Evolutionary conservation across 192 early-diverging fungal genomes (phyloP), one percentile per base, ranked within the genome.

Genomic region (Umbelopsis sp.): DNA sequence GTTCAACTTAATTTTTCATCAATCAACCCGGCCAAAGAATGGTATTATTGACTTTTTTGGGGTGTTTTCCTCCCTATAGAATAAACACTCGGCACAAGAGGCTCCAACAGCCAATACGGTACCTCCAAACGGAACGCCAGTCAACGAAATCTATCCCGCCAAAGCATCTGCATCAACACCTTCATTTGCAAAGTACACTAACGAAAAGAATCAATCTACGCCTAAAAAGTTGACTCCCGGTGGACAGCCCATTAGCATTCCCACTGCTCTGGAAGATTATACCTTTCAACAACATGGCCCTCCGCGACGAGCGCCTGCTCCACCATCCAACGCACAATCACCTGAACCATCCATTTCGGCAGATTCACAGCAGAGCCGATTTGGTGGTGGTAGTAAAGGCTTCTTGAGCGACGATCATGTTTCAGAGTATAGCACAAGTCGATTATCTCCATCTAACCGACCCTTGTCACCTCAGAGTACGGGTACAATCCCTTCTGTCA

Each of bases 221-320:
- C 4, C 16, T 0, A 49, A 17, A 17, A 49, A 49, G n/a, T 16
- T 49, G 47, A 17, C 47, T n/a, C 20, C 47, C 16, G 47, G 20
- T 17, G 5, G 20, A 2, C 25, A 62, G 31, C 20, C 56, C 25
- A 62, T 62, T 14, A 34, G 56, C 26, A 62, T 62, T 16, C 56
- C 56, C 11, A 62, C 56, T 16, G 56, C 56, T 16, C 31, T 62
- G 16, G 29, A 62, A 5, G 56, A 62, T n/a, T 62, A 29, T 20
- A 62, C 56, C 4, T 62, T 62, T 20, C 56, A 62, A 34, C 56
- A 62, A 14, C 56, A 62, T 17, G 56, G 56, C 11, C 56, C 56
- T 34, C 56, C 56, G 20, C 69, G 77, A 65, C 70, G 71, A 54
- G 77, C 77, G 29, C 77, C 77, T 45, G 34, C 69, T 25, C 77